Conservation (phyloP, 805 yeast genomes). For the Teunomyces atbi region DNA sequence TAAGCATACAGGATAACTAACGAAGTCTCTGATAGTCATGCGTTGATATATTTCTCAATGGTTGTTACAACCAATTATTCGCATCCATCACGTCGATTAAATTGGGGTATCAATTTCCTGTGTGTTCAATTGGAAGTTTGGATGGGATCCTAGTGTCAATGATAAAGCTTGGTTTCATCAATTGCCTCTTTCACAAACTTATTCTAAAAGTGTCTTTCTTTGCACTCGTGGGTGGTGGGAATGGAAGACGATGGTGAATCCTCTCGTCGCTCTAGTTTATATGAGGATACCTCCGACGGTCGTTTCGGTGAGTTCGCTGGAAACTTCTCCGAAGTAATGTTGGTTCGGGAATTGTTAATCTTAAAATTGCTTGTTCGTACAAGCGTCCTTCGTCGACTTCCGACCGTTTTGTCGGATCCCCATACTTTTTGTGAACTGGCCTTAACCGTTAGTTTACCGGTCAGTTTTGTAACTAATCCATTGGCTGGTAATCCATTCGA, state of each 20-base stretch:
- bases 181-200: conserved; percentile 2
- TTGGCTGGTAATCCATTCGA: background rate
- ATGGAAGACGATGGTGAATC: conserved; percentile 5
- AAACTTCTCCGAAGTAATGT: background rate
- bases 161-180: background rate
- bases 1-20: background rate
- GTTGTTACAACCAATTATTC: conserved; percentile 1
- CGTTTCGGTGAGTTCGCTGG: conserved; percentile 4
- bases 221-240: background rate
- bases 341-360: background rate
- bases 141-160: background rate
- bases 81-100: background rate
- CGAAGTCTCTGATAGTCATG: background rate
- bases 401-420: background rate
- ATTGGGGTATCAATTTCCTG: background rate
- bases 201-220: background rate
- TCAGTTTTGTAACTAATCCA: background rate
- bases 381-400: conserved; percentile 1
- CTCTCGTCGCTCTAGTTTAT: conserved; percentile 3
- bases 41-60: background rate
- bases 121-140: background rate
- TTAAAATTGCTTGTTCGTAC: background rate
- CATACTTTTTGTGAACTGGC: conserved; percentile 1
- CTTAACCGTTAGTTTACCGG: conserved; percentile 8
- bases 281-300: background rate